A percentile compares a stretch with the other conserved stretches of the same genome.
Conservation (phyloP, 164 flowering plant species). For the Cinnamomum chago region DNA sequence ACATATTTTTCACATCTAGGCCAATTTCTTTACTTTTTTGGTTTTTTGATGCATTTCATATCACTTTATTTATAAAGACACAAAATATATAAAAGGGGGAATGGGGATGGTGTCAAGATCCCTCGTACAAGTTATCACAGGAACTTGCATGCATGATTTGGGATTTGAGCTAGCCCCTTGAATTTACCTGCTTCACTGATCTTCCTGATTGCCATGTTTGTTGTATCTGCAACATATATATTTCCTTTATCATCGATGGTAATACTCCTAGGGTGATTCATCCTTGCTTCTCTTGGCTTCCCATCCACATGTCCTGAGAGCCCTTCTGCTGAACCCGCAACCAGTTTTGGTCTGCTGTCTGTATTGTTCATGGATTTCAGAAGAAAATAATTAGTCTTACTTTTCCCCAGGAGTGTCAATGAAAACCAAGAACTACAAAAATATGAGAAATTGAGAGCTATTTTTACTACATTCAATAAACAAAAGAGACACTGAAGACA, state of each 20-base stretch:
- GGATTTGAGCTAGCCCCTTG: neutral
- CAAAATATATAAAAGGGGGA: neutral
- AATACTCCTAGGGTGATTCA: slow-evolving; percentile 87
- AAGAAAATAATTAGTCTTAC: neutral
- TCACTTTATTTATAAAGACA: neutral
- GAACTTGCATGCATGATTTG: no score
- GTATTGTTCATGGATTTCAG: slow-evolving; percentile 15
- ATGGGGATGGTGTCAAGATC: neutral
- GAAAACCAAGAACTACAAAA: neutral
- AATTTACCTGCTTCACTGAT: slow-evolving; percentile 57
- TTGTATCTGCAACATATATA: slow-evolving; percentile 51
- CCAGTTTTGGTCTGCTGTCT: slow-evolving; percentile 86
- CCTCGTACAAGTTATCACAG: neutral
- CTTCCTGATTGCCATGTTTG: slow-evolving; percentile 72
- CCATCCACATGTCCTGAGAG: slow-evolving; percentile 96
- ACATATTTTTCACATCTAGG: neutral
- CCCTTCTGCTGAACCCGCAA: slow-evolving; percentile 91
- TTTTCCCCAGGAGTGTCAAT: neutral
- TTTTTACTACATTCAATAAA: no score
- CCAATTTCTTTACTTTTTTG: neutral
- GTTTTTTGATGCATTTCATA: neutral
- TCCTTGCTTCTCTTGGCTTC: slow-evolving; percentile 69
- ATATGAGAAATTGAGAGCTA: no score
- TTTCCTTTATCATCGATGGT: slow-evolving; percentile 88
- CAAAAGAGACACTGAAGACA: neutral